A percentile compares a stretch with the other conserved stretches of the same genome.
These are phyloP conservation scores for Helotiales sp. DNA, from an alignment of 2,329 filamentous ascomycete genomes.

Conservation along the genomic window DNA sequence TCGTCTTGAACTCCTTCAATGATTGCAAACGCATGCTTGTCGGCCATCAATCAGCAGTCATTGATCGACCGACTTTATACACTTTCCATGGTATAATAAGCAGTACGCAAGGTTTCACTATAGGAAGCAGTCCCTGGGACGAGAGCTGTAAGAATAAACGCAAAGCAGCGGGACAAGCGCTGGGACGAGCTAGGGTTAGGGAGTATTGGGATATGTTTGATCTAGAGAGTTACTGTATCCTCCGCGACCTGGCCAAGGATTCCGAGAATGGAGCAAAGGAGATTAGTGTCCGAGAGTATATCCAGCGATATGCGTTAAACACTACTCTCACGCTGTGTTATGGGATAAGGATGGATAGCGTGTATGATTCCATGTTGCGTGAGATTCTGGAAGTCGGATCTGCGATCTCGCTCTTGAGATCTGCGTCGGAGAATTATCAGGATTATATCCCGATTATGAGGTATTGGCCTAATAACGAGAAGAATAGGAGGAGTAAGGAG, in stretches of 20 bases:
- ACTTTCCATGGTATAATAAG: slow-evolving; percentile 55
- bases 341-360: slow-evolving; percentile 54
- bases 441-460: slow-evolving; percentile 52
- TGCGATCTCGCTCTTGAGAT: slow-evolving; percentile 50
- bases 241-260: slow-evolving; percentile 47
- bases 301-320: slow-evolving; percentile 54
- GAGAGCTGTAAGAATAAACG: slow-evolving; percentile 53
- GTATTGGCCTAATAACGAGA: slow-evolving; percentile 52
- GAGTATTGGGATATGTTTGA: slow-evolving; percentile 54
- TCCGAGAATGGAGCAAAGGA: slow-evolving; percentile 43
- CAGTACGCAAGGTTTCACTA: slow-evolving; percentile 54
- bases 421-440: slow-evolving; percentile 52
- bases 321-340: slow-evolving; percentile 55
- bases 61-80: slow-evolving; percentile 50
- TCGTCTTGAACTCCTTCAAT: slow-evolving; percentile 53
- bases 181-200: slow-evolving; percentile 46
- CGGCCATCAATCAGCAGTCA: slow-evolving; percentile 49
- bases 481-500: slow-evolving; percentile 47
- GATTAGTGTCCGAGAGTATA: slow-evolving; percentile 49
- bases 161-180: slow-evolving; percentile 49
- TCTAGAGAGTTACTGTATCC: slow-evolving; percentile 51
- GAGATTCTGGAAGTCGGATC: slow-evolving; percentile 54
- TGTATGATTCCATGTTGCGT: slow-evolving; percentile 50
- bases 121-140: slow-evolving; percentile 54
- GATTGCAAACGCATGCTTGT: slow-evolving; percentile 52